These are phyloP conservation scores for Fusarium compactum DNA, from an alignment of 2,329 filamentous ascomycete species.

Conservation along the genomic window DNA sequence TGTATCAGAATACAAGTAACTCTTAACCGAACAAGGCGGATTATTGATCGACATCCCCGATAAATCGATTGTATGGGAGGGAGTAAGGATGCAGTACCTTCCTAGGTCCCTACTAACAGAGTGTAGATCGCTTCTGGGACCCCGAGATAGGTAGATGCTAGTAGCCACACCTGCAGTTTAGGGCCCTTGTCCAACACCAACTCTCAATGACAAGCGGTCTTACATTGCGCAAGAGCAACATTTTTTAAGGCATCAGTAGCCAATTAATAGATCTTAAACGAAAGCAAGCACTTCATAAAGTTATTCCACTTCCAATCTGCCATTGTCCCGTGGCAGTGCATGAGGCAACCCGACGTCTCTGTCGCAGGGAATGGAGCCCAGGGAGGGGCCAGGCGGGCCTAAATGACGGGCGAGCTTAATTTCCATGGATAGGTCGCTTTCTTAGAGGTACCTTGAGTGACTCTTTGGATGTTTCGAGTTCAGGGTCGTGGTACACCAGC, in stretches of 20 bases:
- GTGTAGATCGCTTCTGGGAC: not conserved
- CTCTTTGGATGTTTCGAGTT: conserved; percentile 14
- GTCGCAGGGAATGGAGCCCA: conserved; percentile 16
- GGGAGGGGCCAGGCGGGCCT: conserved; percentile 6
- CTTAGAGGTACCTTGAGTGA: conserved; percentile 23
- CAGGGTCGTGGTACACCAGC: not conserved
- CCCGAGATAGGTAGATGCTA: not conserved
- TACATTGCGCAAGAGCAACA: conserved; percentile 27
- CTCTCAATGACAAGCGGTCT: conserved; percentile 14
- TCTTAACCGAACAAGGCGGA: not conserved
- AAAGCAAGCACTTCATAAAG: not conserved
- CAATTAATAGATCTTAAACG: conserved; percentile 9
- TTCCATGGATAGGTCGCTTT: not conserved
- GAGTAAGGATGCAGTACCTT: not conserved
- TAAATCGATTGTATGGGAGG: not conserved
- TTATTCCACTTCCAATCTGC: conserved; percentile 43
- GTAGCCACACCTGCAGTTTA: not conserved
- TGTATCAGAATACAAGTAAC: not conserved
- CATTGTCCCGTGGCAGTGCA: conserved; percentile 50
- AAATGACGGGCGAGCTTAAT: conserved; percentile 8
- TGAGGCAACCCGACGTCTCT: conserved; percentile 47
- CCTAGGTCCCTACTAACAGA: not conserved
- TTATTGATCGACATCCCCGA: not conserved
- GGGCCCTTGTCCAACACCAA: conserved; percentile 18
- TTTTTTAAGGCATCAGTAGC: conserved; percentile 24